These are phyloP conservation scores for Morella rubra DNA, from an alignment of 306 rosid species.

Conservation along the genomic window DNA sequence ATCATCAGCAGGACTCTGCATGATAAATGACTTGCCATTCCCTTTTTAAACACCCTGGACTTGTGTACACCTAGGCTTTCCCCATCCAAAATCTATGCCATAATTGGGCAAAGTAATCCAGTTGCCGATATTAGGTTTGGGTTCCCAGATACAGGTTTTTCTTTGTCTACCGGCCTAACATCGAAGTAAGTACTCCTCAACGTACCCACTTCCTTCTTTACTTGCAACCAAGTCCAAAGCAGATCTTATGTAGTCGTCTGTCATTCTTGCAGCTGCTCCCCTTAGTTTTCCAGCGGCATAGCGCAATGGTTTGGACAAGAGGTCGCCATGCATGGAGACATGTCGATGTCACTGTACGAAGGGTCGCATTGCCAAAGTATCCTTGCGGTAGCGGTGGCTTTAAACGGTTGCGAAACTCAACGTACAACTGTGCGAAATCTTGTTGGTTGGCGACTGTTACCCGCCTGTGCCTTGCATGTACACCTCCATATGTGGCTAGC, in stretches of 20 bases:
- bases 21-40: slow-evolving; percentile 16
- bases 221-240: slow-evolving; percentile 9
- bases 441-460: too few species aligned
- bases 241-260: slow-evolving; percentile 20
- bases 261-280: slow-evolving; percentile 20
- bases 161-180: not conserved
- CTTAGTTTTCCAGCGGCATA: not conserved
- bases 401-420: too few species aligned
- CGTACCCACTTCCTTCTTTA: not conserved
- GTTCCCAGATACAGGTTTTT: slow-evolving; percentile 4
- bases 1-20: not conserved
- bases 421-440: too few species aligned
- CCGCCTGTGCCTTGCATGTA: too few species aligned
- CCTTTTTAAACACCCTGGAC: not conserved
- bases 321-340: too few species aligned
- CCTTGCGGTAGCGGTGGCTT: too few species aligned
- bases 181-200: not conserved
- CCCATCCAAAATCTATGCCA: slow-evolving; percentile 25
- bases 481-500: too few species aligned
- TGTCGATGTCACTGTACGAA: too few species aligned
- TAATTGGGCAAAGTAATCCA: slow-evolving; percentile 2
- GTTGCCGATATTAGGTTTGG: not conserved
- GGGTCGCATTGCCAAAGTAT: too few species aligned
- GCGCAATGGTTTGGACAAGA: too few species aligned
- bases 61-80: slow-evolving; percentile 6